Evolutionary conservation across 225 moss, liverwort and hornwort genomes (phyloP).

Genomic region (Marchantia paleacea): DNA sequence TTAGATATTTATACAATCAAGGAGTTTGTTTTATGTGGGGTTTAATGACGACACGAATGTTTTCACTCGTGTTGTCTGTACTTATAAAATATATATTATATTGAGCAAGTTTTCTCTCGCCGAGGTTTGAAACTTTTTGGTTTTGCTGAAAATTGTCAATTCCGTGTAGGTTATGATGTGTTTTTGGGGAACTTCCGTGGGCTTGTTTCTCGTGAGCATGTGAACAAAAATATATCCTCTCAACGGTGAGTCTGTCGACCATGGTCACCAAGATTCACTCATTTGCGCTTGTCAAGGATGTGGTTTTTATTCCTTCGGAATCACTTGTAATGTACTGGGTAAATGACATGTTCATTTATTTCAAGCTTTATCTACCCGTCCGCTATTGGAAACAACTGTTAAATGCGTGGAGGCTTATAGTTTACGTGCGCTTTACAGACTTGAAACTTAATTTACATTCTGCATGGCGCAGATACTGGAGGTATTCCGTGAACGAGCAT

Average conservation of each 20-base stretch:
- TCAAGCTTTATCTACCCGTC: too few species aligned
- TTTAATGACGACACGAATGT: not conserved
- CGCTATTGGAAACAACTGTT: not conserved
- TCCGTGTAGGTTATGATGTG: constrained; percentile 80
- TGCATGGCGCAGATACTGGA: constrained; percentile 68
- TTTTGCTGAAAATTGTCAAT: not conserved
- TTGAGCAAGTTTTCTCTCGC: too few species aligned
- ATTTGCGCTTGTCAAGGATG: too few species aligned
- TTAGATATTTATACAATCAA: not conserved
- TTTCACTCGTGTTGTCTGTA: not conserved
- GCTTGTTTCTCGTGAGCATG: constrained; percentile 87
- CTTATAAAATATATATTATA: too few species aligned
- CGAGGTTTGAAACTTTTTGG: too few species aligned
- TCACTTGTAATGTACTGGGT: too few species aligned
- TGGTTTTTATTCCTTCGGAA: too few species aligned
- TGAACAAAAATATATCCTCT: constrained; percentile 66
- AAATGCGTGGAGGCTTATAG: not conserved
- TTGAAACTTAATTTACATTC: not conserved
- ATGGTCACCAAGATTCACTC: not conserved
- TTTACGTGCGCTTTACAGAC: too few species aligned
- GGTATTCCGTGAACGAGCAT: constrained; percentile 78
- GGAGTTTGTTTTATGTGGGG: not conserved
- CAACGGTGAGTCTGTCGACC: constrained; percentile 47
- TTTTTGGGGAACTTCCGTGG: constrained; percentile 96
- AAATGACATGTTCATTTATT: too few species aligned